phyloP scores from a whole-genome alignment of 1,139 yeast species.

The Zygoascus meyerae region DNA sequence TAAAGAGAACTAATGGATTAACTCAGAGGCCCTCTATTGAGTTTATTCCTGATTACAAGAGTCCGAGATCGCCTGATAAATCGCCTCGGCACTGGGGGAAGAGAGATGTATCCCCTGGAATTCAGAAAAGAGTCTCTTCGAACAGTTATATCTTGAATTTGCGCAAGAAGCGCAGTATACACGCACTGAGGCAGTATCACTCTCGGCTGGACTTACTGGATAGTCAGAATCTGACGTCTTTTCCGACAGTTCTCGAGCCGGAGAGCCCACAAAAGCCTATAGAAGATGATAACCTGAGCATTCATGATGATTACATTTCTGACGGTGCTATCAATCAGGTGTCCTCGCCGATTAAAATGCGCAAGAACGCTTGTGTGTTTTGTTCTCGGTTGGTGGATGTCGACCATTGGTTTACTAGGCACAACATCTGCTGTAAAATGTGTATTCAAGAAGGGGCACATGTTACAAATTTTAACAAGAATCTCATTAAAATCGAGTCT shows the following conservation, averaged over 20 bases:
- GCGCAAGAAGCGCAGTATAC: constrained; percentile 4
- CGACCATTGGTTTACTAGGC: constrained; percentile 4
- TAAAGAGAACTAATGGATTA: too few species aligned
- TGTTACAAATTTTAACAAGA: background rate
- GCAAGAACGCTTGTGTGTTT: constrained; percentile 8
- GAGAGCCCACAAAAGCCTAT: background rate
- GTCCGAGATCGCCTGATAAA: too few species aligned
- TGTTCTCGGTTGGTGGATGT: constrained; percentile 1
- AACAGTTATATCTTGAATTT: background rate
- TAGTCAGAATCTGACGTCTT: constrained; percentile 55
- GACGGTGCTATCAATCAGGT: constrained; percentile 12
- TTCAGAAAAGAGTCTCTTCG: background rate
- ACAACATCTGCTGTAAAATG: constrained; percentile 3
- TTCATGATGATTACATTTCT: constrained; percentile 20
- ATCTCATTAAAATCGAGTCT: constrained; percentile 11
- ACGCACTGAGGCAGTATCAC: constrained; percentile 23
- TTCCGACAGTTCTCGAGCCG: constrained; percentile 38
- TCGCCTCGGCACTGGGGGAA: background rate
- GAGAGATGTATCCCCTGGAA: constrained; percentile 1
- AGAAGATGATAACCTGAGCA: constrained; percentile 4
- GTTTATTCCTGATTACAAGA: too few species aligned
- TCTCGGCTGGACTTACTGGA: constrained; percentile 62
- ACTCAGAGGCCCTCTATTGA: too few species aligned
- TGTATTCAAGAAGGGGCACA: constrained; percentile 5
- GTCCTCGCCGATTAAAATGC: constrained; percentile 8